Percentiles rank a stretch among this genome's conserved stretches.
Evolutionary conservation across 78 protist genomes (phyloP).

Genomic region (Mantamonas sphyraenae): DNA sequence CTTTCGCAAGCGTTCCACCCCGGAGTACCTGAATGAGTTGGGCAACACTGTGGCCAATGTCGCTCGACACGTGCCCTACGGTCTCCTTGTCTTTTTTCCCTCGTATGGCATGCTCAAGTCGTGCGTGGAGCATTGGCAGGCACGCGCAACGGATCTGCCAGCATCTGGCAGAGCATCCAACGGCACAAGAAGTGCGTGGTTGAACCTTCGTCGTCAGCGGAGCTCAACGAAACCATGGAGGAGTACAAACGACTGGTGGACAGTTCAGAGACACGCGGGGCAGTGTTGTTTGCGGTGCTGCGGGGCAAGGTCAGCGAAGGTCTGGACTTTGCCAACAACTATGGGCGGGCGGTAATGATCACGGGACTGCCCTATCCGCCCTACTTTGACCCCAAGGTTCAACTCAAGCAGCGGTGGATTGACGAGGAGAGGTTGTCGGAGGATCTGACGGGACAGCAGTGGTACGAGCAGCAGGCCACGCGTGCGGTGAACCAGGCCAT

Average conservation of each 20-base stretch:
- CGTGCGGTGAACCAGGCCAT: slow-evolving; percentile 96
- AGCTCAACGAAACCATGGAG: slow-evolving; percentile 18
- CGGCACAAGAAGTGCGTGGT: slow-evolving; percentile 22
- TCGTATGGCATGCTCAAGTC: slow-evolving; percentile 57
- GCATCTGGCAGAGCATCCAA: slow-evolving; percentile 2
- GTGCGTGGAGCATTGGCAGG: slow-evolving; percentile 40
- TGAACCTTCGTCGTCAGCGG: slow-evolving; percentile 54
- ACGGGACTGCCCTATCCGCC: slow-evolving; percentile 87
- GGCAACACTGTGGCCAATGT: slow-evolving; percentile 56
- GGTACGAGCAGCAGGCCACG: slow-evolving; percentile 80
- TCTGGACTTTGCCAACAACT: slow-evolving; percentile 81
- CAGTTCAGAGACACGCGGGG: slow-evolving; percentile 15
- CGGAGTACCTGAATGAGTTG: slow-evolving; percentile 52
- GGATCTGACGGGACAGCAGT: slow-evolving; percentile 33
- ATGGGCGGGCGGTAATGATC: slow-evolving; percentile 90
- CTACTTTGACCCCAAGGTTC: slow-evolving; percentile 24
- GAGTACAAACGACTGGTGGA: slow-evolving; percentile 23
- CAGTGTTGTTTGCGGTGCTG: slow-evolving; percentile 78
- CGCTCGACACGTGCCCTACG: slow-evolving; percentile 74
- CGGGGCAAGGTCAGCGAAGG: slow-evolving; percentile 95
- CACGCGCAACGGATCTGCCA: too few relatives aligned
- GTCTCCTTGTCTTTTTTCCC: slow-evolving; percentile 95
- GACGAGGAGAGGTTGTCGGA: slow-evolving; percentile 10
- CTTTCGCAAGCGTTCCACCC: slow-evolving; percentile 20
- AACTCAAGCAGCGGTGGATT: slow-evolving; percentile 34